Evolutionary conservation across 352 stramenopile genomes (phyloP), one percentile per base, ranked within the genome.

Genomic region (Phytophthora cajani): DNA sequence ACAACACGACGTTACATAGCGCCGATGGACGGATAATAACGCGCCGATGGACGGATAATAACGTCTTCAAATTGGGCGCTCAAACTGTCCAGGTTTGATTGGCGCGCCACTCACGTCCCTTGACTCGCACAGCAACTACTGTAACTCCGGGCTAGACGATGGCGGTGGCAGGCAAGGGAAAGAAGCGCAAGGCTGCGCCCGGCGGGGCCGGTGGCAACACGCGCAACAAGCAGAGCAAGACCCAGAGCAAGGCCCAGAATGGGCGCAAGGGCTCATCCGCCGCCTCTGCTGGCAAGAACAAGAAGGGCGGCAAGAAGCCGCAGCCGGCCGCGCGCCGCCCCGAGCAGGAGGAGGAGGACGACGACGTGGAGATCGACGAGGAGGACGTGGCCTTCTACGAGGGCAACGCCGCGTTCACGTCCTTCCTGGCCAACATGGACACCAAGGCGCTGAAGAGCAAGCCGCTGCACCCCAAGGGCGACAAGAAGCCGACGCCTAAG

Each of bases 341-440:
- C 14, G 70, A 75, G 23, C 19, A 30, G 46, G 4, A 44, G 17
- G 47, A 77, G 21, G 77, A 88, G n/a, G 85, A 88, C 5, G 71
- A 85, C 3, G 75, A 85, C 8, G 82, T 83, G 44, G 87, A 91
- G 19, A 85, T 91, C n/a, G 85, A 90, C 50, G 82, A 88, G 2
- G 85, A 92, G 9, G 89, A 96, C 58, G 72, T 94, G 58, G 86
- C 80, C 46, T 94, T 95, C 68, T 92, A 91, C 58, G 86, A 89
- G 42, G 77, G 81, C 47, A 91, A 96, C 59, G 71, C 69, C n/a
- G 62, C 77, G 49, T 93, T 86, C 50, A 89, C 86, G 55, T 85
- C 75, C 12, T 96, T 96, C 65, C 61, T 96, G 46, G 75, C 83
- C 30, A 87, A 88, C n/a, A 92, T 96, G 84, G 86, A 96, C 69